phyloP scores from a whole-genome alignment of 257 asterid species.

The Avicennia marina region DNA sequence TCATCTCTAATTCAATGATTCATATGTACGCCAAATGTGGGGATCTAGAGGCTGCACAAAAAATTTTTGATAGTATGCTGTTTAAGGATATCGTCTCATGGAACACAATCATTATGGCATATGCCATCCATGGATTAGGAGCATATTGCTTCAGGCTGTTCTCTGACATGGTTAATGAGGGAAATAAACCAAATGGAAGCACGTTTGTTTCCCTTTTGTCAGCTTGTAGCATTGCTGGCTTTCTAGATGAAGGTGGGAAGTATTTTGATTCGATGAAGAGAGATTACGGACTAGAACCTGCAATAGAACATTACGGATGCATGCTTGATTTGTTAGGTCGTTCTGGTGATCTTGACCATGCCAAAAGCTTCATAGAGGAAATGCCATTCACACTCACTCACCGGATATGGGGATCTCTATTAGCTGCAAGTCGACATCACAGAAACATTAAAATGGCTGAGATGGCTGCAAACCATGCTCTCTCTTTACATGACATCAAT shows the following conservation, averaged over 20 bases:
- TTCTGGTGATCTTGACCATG: constrained; percentile 40
- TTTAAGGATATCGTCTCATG: constrained; percentile 51
- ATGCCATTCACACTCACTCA: constrained; percentile 53
- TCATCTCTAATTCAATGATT: constrained; percentile 41
- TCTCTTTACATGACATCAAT: constrained; percentile 32
- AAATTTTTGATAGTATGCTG: constrained; percentile 31
- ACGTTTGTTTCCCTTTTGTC: constrained; percentile 53
- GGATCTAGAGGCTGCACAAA: constrained; percentile 36
- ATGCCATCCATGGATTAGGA: constrained; percentile 59
- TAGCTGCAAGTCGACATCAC: constrained; percentile 55
- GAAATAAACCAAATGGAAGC: constrained; percentile 46
- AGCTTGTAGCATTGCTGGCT: constrained; percentile 52
- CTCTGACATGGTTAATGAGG: constrained; percentile 34
- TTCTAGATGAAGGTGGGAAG: constrained; percentile 45
- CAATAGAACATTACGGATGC: constrained; percentile 60
- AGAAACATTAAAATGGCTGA: constrained; percentile 51
- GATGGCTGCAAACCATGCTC: constrained; percentile 35
- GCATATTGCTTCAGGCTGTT: constrained; percentile 37
- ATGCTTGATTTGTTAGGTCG: constrained; percentile 58
- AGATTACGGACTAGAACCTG: constrained; percentile 45
- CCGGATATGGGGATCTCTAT: constrained; percentile 68
- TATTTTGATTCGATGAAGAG: constrained; percentile 45
- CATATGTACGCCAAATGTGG: constrained; percentile 68
- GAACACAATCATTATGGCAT: constrained; percentile 64
- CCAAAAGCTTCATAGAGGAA: constrained; percentile 41